Evolutionary conservation across 2,329 filamentous ascomycete species (phyloP).

Genomic region (Coniochaeta sp.): DNA sequence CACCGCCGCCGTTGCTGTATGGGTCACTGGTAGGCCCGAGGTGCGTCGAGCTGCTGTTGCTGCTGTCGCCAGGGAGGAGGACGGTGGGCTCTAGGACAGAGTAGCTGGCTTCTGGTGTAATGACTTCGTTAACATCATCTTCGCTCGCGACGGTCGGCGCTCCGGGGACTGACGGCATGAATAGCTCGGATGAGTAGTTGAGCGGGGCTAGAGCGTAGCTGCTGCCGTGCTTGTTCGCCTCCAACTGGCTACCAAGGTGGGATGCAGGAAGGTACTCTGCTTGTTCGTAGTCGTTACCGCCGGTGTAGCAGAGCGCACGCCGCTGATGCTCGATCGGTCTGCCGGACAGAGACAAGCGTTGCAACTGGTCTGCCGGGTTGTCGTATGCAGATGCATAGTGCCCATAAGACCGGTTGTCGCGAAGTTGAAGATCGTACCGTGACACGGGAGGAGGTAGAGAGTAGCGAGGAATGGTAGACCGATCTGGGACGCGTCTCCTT

Average conservation of each 20-base stretch:
- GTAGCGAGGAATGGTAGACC: not conserved
- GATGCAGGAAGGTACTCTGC: not conserved
- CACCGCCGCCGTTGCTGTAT: not conserved
- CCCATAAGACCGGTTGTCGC: not conserved
- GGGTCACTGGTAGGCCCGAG: not conserved
- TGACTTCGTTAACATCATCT: not conserved
- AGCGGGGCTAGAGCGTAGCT: not conserved
- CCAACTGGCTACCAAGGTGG: not conserved
- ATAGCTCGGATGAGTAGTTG: constrained; percentile 1
- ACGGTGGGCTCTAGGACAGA: not conserved
- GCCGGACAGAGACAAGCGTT: not conserved
- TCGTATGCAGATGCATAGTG: not conserved
- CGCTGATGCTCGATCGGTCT: not conserved
- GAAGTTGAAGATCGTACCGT: not conserved
- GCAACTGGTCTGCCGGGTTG: not conserved
- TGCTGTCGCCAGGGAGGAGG: not conserved
- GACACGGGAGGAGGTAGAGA: not conserved
- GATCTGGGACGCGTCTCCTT: not conserved
- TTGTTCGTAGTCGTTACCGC: not conserved
- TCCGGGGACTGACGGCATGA: not conserved
- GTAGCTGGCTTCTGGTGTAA: not conserved
- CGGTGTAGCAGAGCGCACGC: not conserved
- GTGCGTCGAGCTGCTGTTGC: not conserved
- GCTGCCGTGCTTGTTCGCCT: not conserved
- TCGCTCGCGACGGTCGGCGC: not conserved